A percentile compares a stretch with the other conserved stretches of the same genome.
These are phyloP conservation scores for Neonectria punicea DNA, from an alignment of 2,329 filamentous ascomycete species.

Conservation along the genomic window DNA sequence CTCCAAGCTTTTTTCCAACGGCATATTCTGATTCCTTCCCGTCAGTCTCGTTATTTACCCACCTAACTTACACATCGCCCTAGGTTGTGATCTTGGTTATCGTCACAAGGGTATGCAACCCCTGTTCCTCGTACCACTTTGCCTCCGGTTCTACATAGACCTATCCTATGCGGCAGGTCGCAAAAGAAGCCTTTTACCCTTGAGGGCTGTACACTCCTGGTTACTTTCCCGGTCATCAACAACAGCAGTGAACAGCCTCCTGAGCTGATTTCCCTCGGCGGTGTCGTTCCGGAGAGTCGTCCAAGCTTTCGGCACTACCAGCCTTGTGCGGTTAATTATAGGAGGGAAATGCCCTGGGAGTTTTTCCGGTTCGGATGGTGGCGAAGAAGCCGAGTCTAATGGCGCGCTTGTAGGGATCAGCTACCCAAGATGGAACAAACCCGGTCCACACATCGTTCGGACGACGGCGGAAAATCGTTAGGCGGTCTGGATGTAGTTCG, in stretches of 20 bases:
- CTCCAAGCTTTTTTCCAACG: not conserved
- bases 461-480: conserved; percentile 1
- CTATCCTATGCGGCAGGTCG: not conserved
- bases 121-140: not conserved
- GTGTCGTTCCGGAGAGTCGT: not conserved
- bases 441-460: conserved; percentile 11
- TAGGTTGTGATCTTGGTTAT: not conserved
- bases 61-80: not conserved
- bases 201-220: not conserved
- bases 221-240: not conserved
- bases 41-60: too few species aligned
- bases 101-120: not conserved
- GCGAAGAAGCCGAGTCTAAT: conserved; percentile 1
- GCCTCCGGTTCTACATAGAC: not conserved
- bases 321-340: not conserved
- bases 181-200: not conserved
- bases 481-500: not conserved
- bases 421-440: conserved; percentile 3
- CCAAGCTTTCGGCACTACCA: not conserved
- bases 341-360: not conserved
- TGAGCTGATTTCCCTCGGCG: not conserved
- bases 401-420: conserved; percentile 21
- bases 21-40: not conserved
- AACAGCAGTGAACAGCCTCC: not conserved
- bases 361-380: conserved; percentile 16